phyloP scores from a whole-genome alignment of 1,284 basidiomycete genomes.

The Ceratobasidium sp. region DNA sequence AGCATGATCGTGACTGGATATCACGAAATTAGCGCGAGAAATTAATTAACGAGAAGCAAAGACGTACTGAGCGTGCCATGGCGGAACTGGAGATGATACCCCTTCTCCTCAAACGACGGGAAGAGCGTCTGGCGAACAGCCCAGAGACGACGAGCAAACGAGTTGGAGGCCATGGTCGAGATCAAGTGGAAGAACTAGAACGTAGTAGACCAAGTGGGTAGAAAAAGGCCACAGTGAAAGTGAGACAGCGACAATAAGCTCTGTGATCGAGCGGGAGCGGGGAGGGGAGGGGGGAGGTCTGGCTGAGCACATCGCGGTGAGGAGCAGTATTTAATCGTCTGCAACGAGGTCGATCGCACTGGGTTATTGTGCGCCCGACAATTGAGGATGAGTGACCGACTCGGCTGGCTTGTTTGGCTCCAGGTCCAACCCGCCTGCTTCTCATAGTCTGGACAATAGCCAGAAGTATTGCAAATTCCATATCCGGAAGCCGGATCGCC shows the following conservation, averaged over 20 bases:
- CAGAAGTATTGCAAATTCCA: conserved; percentile 24
- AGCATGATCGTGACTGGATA: conserved; percentile 30
- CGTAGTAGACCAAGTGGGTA: not conserved
- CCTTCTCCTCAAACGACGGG: conserved; percentile 37
- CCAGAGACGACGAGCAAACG: conserved; percentile 14
- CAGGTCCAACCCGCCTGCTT: conserved; percentile 24
- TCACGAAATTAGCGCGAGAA: not conserved
- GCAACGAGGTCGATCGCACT: not conserved
- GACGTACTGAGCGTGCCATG: conserved; percentile 40
- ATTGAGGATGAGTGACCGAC: conserved; percentile 42
- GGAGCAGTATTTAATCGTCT: conserved; percentile 26
- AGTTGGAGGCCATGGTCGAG: conserved; percentile 15
- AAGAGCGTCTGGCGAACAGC: conserved; percentile 40
- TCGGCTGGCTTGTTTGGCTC: conserved; percentile 27
- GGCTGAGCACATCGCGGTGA: too few species aligned
- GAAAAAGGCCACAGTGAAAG: not conserved
- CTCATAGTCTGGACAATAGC: conserved; percentile 37
- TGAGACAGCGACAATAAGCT: conserved; percentile 31
- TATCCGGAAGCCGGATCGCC: conserved; percentile 6
- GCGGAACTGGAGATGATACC: conserved; percentile 40
- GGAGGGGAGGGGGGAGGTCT: not conserved
- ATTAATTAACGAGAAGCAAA: not conserved
- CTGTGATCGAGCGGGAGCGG: conserved; percentile 30
- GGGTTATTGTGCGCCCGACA: conserved; percentile 40
- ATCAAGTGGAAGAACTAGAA: not conserved